Base-by-base conservation (phyloP, 352 stramenopile genomes). In the Globisporangium middletonii region DNA sequence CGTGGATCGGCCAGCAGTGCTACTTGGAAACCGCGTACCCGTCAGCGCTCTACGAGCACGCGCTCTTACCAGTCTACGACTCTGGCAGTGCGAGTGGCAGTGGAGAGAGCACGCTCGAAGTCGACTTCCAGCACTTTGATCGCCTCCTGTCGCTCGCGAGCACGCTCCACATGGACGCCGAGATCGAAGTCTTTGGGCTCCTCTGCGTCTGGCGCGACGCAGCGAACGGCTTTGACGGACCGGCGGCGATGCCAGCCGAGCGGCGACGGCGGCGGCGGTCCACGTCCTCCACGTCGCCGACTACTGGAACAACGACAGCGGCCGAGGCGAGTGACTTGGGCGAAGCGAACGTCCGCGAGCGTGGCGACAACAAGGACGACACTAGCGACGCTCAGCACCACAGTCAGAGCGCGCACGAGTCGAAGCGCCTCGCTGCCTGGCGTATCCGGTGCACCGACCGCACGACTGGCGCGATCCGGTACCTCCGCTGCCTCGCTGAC, bases 181-280 rank as follows among this genome's bases (percentile, higher is more conserved):
- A 91, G 61, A 85, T 92, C 33, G 81, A 92, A 44, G 67, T 92
- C 2, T 92, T 92, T 52, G 82, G 82, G 3, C 54, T 91, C 42
- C 63, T 91, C 1, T 87, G 78, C 3, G 72, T 91, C 48, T 91
- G 80, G 80, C 68, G 68, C 2, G 80, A 91, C 35, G 57, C 73
- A 0, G 71, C 63, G 13, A 68, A 83, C 51, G 78, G 80, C 23
- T 91, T 91, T 53, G 77, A 71, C 49, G 75, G 68, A 18, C 76
- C 77, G 7, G 73, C 83, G 41, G 71, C 19, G 59, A 56, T 60
- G 60, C 52, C 59, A 60, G 47, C 12, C 11, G 19, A 15, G 3
- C 46, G 23, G 46, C 30, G 23, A 15, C 23, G 18, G 18, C 46
- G 27, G 26, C 15, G 23, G 19, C 4, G 23, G 19, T 52, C 47